Conservation (phyloP, 2,329 filamentous ascomycete genomes). For the Calonectria pauciramosa region DNA sequence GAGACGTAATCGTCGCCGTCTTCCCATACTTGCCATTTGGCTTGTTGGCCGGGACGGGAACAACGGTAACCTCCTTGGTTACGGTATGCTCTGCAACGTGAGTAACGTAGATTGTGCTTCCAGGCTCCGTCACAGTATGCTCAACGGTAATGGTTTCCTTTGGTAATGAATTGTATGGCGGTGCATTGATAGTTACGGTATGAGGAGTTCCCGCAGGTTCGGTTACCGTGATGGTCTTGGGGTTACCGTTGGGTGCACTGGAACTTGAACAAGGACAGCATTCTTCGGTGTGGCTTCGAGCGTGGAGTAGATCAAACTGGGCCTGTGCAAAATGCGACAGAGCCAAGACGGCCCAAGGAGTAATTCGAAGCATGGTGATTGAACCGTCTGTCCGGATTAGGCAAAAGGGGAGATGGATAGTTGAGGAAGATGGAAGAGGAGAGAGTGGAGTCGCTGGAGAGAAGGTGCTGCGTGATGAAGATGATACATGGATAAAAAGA, state of each 20-base stretch:
- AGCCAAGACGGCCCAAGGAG: constrained; percentile 45
- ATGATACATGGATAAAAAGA: background rate
- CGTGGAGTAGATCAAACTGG: constrained; percentile 37
- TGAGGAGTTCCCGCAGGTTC: constrained; percentile 31
- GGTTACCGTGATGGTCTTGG: constrained; percentile 46
- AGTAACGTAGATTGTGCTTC: constrained; percentile 43
- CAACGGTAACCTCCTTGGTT: constrained; percentile 37
- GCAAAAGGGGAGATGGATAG: constrained; percentile 2
- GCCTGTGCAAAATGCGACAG: constrained; percentile 45
- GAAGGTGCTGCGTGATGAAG: constrained; percentile 23
- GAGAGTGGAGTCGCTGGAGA: background rate
- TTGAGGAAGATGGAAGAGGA: background rate
- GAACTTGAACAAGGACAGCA: constrained; percentile 49
- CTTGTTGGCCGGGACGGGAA: constrained; percentile 9
- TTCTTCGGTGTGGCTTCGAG: constrained; percentile 37
- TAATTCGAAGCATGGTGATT: constrained; percentile 43
- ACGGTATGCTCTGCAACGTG: constrained; percentile 40
- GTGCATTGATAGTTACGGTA: constrained; percentile 37
- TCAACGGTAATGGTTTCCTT: constrained; percentile 46
- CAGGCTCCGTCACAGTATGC: constrained; percentile 39
- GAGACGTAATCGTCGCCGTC: background rate
- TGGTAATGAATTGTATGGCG: constrained; percentile 30
- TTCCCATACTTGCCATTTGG: background rate
- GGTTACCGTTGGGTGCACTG: constrained; percentile 26
- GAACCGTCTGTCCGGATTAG: background rate